Percentiles rank a stretch among this genome's conserved stretches.
Conservation (phyloP, 495 filamentous ascomycete genomes). For the Xylaria curta region DNA sequence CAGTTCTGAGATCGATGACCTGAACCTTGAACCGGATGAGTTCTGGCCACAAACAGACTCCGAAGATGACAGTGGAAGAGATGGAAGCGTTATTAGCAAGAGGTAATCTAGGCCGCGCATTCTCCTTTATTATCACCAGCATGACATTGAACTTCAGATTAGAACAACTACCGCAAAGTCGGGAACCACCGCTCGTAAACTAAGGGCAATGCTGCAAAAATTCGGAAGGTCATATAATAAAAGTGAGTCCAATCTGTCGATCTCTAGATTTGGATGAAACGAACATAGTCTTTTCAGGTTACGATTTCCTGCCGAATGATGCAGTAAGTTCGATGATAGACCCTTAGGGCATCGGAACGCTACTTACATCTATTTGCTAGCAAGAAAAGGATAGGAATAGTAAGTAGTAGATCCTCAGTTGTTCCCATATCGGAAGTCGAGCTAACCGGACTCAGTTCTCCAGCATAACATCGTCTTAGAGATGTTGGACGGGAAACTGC, state of each 20-base stretch:
- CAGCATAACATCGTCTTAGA: conserved; percentile 24
- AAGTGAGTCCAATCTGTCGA: conserved; percentile 1
- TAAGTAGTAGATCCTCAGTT: neutral
- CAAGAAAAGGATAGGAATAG: conserved; percentile 26
- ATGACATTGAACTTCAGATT: neutral
- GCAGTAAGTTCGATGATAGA: conserved; percentile 17
- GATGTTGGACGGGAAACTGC: conserved; percentile 20
- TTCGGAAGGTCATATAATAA: conserved; percentile 23
- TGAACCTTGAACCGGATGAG: conserved; percentile 12
- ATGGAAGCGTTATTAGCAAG: neutral
- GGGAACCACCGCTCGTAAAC: neutral
- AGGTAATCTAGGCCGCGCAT: conserved; percentile 6
- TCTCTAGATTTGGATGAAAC: neutral
- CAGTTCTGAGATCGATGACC: conserved; percentile 20
- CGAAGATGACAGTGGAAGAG: conserved; percentile 17
- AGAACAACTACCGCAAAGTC: conserved; percentile 7
- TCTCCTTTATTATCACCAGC: neutral
- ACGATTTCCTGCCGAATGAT: conserved; percentile 25
- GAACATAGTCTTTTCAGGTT: conserved; percentile 1
- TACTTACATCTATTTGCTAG: conserved; percentile 11
- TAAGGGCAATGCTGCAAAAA: conserved; percentile 19
- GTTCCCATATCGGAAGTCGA: neutral
- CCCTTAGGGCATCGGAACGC: neutral
- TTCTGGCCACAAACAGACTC: conserved; percentile 25
- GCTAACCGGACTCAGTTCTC: conserved; percentile 18